Conservation (phyloP, 2,329 filamentous ascomycete species). For the Pseudogymnoascus sp. region DNA sequence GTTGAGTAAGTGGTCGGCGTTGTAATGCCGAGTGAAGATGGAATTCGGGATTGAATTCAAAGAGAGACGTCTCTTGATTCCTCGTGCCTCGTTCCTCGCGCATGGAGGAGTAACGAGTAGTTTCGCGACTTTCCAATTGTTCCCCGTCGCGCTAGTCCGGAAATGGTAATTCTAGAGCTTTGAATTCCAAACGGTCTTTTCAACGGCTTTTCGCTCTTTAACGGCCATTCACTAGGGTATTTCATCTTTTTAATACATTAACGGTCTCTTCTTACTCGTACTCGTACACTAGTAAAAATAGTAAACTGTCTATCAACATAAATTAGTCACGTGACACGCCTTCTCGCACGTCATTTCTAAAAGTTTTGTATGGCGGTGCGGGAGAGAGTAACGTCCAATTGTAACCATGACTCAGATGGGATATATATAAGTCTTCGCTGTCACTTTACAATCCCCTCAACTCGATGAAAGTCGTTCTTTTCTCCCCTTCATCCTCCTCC, state of each 20-base stretch:
- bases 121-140: constrained; percentile 8
- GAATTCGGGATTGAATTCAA: not conserved
- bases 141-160: not conserved
- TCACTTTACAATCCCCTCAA: not conserved
- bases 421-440: not conserved
- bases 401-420: not conserved
- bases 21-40: not conserved
- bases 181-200: not conserved
- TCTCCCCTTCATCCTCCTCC: not conserved
- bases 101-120: constrained; percentile 2
- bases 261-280: not conserved
- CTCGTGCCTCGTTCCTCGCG: constrained; percentile 5
- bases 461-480: not conserved
- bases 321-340: not conserved
- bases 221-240: not conserved
- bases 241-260: not conserved
- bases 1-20: not conserved
- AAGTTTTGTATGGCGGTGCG: constrained; percentile 3
- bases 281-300: not conserved
- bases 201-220: not conserved
- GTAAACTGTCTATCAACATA: not conserved
- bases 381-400: not conserved
- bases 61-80: constrained; percentile 5
- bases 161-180: not conserved
- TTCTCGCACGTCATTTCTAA: constrained; percentile 4